Evolutionary conservation across 306 rosid species (phyloP).

Genomic region (Dryas octopetala): DNA sequence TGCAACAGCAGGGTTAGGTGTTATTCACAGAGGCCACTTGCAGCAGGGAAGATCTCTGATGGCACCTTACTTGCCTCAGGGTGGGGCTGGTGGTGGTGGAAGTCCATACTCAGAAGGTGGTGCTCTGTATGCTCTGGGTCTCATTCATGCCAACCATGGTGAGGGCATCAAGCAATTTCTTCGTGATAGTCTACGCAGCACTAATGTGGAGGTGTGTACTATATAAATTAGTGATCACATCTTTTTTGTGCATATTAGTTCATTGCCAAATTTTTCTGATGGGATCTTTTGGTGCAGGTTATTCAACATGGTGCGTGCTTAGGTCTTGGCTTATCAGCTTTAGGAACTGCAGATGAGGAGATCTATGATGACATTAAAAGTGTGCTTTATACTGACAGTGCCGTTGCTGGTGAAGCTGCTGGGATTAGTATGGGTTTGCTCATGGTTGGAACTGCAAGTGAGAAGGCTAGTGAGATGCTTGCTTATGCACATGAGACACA

Average conservation of each 20-base stretch:
- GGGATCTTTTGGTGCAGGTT: constrained; percentile 55
- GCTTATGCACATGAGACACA: constrained; percentile 96
- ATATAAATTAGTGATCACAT: constrained; percentile 6
- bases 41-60: constrained; percentile 95
- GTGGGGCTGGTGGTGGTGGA: constrained; percentile 92
- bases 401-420: constrained; percentile 99
- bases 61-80: constrained; percentile 98
- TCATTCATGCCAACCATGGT: constrained; percentile 97
- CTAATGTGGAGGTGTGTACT: constrained; percentile 80
- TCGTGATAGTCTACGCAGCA: constrained; percentile 84
- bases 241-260: constrained; percentile 7
- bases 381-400: constrained; percentile 90
- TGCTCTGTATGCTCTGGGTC: constrained; percentile 95
- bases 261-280: constrained; percentile 11
- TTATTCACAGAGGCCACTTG: constrained; percentile 93
- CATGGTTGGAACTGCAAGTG: constrained; percentile 98
- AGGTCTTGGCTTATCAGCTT: constrained; percentile 94
- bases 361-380: constrained; percentile 82
- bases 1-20: constrained; percentile 98
- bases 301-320: constrained; percentile 98
- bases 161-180: constrained; percentile 98
- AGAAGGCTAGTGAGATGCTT: constrained; percentile 96
- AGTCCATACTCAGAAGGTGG: constrained; percentile 98
- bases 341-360: constrained; percentile 95
- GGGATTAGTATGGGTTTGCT: constrained; percentile 98